Conservation (phyloP, 768 basidiomycete species). For the Amanita muscaria region DNA sequence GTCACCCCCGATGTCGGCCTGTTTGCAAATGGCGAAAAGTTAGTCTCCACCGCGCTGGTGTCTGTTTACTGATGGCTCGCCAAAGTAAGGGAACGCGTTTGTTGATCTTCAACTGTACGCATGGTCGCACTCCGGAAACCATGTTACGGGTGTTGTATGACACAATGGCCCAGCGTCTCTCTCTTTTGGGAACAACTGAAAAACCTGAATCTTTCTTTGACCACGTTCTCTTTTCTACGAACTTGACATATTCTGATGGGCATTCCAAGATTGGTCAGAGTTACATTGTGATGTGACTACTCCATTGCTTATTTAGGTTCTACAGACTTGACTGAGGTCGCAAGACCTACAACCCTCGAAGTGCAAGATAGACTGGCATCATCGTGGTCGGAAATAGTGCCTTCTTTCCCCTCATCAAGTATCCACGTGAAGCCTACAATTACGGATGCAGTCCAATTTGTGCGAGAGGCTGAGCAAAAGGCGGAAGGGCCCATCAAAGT, state of each 20-base stretch:
- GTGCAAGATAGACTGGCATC: slow-evolving; percentile 69
- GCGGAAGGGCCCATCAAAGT: slow-evolving; percentile 35
- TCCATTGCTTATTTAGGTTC: not conserved
- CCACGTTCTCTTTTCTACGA: slow-evolving; percentile 89
- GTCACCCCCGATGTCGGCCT: slow-evolving; percentile 50
- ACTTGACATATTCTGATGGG: slow-evolving; percentile 89
- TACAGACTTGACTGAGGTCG: slow-evolving; percentile 69
- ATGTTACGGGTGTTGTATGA: slow-evolving; percentile 59
- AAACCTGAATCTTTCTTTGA: slow-evolving; percentile 53
- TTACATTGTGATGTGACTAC: not conserved
- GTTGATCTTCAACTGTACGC: slow-evolving; percentile 93
- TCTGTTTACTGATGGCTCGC: slow-evolving; percentile 4
- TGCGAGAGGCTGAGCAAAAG: slow-evolving; percentile 35
- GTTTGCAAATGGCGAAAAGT: slow-evolving; percentile 13
- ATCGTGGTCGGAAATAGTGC: slow-evolving; percentile 62
- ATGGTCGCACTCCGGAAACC: slow-evolving; percentile 68
- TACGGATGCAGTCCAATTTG: slow-evolving; percentile 73
- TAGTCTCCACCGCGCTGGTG: slow-evolving; percentile 5
- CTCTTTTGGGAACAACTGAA: slow-evolving; percentile 28
- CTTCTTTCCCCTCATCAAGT: slow-evolving; percentile 47
- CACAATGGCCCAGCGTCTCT: slow-evolving; percentile 40
- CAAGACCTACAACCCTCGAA: slow-evolving; percentile 49
- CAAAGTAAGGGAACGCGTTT: slow-evolving; percentile 36
- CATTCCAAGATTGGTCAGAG: slow-evolving; percentile 78
- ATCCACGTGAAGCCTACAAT: slow-evolving; percentile 83